Percentiles rank a stretch among this genome's conserved stretches.
Conservation (phyloP, 2,329 filamentous ascomycete genomes). For the Claviceps arundinis region DNA sequence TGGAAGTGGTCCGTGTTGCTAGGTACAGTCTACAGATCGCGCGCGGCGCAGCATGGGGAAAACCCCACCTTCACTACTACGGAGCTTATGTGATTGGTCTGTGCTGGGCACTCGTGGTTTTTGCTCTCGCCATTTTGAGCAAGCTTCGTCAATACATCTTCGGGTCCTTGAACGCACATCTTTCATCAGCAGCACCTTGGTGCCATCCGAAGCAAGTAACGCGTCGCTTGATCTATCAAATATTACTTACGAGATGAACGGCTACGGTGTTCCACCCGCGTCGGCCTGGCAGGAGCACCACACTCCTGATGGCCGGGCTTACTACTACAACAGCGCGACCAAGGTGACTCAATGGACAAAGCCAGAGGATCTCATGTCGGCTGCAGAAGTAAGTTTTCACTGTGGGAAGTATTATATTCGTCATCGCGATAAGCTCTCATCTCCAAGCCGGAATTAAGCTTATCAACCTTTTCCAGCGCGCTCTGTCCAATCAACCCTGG, state of each 20-base stretch:
- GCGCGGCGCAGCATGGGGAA: background rate
- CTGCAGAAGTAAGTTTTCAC: constrained; percentile 51
- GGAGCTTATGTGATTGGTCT: background rate
- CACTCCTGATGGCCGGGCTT: constrained; percentile 68
- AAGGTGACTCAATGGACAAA: constrained; percentile 92
- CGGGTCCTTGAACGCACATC: no score
- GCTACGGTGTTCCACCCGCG: constrained; percentile 34
- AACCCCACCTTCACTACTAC: background rate
- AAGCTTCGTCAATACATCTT: background rate
- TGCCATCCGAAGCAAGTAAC: background rate
- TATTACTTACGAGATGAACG: constrained; percentile 38
- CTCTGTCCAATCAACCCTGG: constrained; percentile 74
- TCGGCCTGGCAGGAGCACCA: constrained; percentile 68
- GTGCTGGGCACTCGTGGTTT: background rate
- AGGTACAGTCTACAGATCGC: background rate
- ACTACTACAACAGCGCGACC: constrained; percentile 81
- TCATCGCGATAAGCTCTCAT: no score
- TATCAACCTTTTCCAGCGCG: constrained; percentile 41
- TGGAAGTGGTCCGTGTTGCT: background rate
- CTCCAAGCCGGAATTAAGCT: background rate
- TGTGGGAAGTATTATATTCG: background rate
- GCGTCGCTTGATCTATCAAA: background rate
- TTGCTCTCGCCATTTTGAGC: background rate
- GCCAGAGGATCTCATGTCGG: constrained; percentile 76
- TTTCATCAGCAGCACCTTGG: background rate